Conservation (phyloP, 1,139 yeast genomes). For the Taiozyma sp. region DNA sequence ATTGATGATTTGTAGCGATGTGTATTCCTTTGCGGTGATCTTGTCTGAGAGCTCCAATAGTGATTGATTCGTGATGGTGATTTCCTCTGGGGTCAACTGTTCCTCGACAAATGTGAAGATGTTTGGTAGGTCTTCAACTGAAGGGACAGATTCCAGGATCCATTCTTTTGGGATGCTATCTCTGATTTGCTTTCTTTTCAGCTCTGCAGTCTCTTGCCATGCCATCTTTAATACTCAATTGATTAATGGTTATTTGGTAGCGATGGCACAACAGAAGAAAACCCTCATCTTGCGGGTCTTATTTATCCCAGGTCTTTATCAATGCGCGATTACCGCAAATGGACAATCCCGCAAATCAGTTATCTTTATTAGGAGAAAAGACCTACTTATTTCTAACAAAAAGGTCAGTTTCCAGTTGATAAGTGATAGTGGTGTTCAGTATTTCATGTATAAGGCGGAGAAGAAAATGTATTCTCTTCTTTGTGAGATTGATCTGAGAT, state of each 20-base stretch:
- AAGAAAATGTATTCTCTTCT: too few relatives aligned
- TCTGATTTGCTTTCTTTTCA: constrained; percentile 16
- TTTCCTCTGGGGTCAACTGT: constrained; percentile 26
- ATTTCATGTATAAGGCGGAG: too few relatives aligned
- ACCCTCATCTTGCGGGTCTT: too few relatives aligned
- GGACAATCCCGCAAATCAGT: not conserved
- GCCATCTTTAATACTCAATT: constrained; percentile 6
- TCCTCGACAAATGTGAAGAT: constrained; percentile 27
- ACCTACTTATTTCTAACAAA: too few relatives aligned
- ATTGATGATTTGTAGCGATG: constrained; percentile 26
- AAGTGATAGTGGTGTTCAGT: too few relatives aligned
- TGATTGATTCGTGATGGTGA: constrained; percentile 27
- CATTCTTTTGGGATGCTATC: constrained; percentile 23
- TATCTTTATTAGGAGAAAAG: not conserved
- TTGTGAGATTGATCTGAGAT: too few relatives aligned
- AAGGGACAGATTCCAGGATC: constrained; percentile 14
- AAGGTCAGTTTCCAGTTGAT: too few relatives aligned
- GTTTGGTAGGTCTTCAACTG: constrained; percentile 19
- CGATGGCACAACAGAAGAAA: too few relatives aligned
- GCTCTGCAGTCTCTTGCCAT: constrained; percentile 21
- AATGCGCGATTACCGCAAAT: not conserved
- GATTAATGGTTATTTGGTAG: too few relatives aligned
- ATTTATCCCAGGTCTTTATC: not conserved
- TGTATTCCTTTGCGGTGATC: constrained; percentile 28
- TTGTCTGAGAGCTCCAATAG: constrained; percentile 29